These are phyloP conservation scores for Coccomyxa sp. DNA, from an alignment of 139 green algal species.

Conservation along the genomic window DNA sequence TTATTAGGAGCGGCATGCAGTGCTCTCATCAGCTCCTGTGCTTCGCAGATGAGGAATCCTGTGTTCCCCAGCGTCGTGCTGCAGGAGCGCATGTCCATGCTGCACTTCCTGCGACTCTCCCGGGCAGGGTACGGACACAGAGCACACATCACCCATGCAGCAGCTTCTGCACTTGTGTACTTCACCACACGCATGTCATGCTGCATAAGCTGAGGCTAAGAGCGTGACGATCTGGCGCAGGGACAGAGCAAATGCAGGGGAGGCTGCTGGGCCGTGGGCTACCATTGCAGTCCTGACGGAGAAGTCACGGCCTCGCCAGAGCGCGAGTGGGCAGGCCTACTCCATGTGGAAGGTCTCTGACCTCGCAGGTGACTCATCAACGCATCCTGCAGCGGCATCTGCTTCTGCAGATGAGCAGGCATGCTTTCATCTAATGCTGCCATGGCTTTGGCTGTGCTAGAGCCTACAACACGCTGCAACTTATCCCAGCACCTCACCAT, in stretches of 20 bases:
- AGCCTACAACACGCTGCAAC: too few species aligned
- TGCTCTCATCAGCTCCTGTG: too few species aligned
- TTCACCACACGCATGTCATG: not conserved
- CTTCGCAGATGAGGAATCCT: constrained; percentile 40
- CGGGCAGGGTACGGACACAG: constrained; percentile 17
- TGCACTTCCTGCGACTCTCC: constrained; percentile 19
- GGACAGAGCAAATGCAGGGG: not conserved
- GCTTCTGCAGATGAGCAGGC: not conserved
- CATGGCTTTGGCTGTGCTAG: too few species aligned
- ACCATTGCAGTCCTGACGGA: constrained; percentile 37
- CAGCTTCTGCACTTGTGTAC: not conserved
- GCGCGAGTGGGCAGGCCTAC: constrained; percentile 22
- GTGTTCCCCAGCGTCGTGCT: constrained; percentile 35
- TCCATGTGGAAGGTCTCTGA: constrained; percentile 45
- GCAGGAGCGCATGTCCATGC: constrained; percentile 18
- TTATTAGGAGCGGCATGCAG: too few species aligned
- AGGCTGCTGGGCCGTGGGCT: constrained; percentile 22
- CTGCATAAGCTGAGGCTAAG: not conserved
- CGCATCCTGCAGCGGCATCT: not conserved
- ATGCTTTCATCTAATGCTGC: too few species aligned
- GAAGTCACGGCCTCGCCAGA: constrained; percentile 25
- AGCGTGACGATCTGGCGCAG: not conserved
- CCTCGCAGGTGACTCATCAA: constrained; percentile 22
- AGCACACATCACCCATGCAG: not conserved
- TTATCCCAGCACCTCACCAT: too few species aligned